Evolutionary conservation across 2,329 filamentous ascomycete species (phyloP), one percentile per base, ranked within the genome.

Genomic region (Penicillium frequentans): DNA sequence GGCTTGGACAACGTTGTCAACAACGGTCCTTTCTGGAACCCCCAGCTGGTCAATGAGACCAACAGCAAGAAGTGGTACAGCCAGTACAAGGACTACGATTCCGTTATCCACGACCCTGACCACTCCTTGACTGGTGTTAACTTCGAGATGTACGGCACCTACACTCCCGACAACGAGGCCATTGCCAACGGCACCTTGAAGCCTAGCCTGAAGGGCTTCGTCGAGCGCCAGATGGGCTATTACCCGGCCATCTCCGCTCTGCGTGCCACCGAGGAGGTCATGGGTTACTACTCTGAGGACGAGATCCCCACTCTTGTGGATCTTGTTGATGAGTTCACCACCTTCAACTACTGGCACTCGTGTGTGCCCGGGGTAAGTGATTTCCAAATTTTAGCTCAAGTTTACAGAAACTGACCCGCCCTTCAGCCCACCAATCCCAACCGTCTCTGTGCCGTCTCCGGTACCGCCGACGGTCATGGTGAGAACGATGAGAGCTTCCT

Each of bases 301-400:
- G 70, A 77, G 63, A 67, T 77, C 39, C 75, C 75, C 5, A 71
- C 77, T 43, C 67, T 78, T 26, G 71, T 71, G 35, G 60, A 70
- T 24, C 60, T 78, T 56, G 67, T 68, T 44, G 69, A 78, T 54
- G 72, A 77, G 55, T 78, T 73, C 59, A 66, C 67, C 21, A 73
- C 72, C 19, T 78, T 78, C 61, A 76, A 77, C 71, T 68, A 74
- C 65, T 78, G 75, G 75, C 70, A 74, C 67, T 76, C 73, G n/a
- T 73, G 69, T 57, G 59, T 77, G 14, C 72, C 74, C 6, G 75
- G 75, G 23, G 73, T 76, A 62, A 65, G 73, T 74, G 14, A 23
- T 7, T 19, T 16, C 14, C n/a, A 5, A 29, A 48, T 1, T 3
- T 4, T 19, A 27, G 14, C 45, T 21, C 21, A 23, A 39, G 13